Percentiles rank a stretch among this genome's conserved stretches.
Evolutionary conservation across 164 flowering plant genomes (phyloP).

Genomic region (Litsea cubeba): DNA sequence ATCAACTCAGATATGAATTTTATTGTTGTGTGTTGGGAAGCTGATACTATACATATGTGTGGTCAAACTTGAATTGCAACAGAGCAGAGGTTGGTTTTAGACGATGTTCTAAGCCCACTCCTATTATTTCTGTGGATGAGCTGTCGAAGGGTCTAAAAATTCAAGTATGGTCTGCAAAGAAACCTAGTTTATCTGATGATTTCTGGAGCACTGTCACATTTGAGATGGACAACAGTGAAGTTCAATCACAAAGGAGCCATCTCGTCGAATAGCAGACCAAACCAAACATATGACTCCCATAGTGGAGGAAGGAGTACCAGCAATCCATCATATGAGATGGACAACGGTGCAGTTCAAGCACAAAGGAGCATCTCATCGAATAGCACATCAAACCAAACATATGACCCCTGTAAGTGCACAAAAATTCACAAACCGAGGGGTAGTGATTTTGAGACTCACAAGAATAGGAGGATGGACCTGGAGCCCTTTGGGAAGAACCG

Average conservation of each 20-base stretch:
- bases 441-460: no score
- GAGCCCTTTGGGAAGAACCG: no score
- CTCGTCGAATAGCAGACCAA: conserved; percentile 63
- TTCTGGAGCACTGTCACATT: conserved; percentile 86
- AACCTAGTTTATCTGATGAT: conserved; percentile 57
- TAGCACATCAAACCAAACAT: conserved; percentile 46
- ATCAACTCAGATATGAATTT: no score
- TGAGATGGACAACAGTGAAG: conserved; percentile 61
- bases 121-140: conserved; percentile 60
- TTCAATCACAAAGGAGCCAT: conserved; percentile 68
- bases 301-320: conserved; percentile 61
- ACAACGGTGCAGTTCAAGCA: conserved; percentile 54
- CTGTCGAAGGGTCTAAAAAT: conserved; percentile 61
- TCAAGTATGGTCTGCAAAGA: conserved; percentile 52
- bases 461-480: no score
- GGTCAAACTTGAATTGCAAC: conserved; percentile 54
- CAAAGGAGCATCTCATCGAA: conserved; percentile 74
- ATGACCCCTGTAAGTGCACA: no score
- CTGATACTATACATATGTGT: conserved; percentile 21
- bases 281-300: conserved; percentile 32
- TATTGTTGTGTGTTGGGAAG: not conserved
- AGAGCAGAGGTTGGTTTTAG: conserved; percentile 87
- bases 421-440: no score
- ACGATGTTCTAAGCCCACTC: conserved; percentile 55
- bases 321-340: conserved; percentile 54